These are phyloP conservation scores for Ophiostoma australiae DNA, from an alignment of 2,329 filamentous ascomycete species.

Conservation along the genomic window DNA sequence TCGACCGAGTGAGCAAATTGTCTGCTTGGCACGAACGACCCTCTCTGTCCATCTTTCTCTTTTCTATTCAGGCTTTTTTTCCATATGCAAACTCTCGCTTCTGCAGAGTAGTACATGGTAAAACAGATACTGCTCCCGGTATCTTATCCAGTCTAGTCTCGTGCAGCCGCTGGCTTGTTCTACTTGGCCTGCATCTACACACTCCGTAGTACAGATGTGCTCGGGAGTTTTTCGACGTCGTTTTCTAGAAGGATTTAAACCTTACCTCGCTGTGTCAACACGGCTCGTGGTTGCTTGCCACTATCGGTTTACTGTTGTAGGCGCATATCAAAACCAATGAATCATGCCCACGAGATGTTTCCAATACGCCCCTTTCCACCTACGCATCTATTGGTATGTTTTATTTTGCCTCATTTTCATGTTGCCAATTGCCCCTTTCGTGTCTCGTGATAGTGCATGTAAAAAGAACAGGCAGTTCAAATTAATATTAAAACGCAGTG, in stretches of 20 bases:
- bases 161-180: background rate
- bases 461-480: background rate
- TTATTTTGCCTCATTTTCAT: background rate
- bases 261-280: background rate
- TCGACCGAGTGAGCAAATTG: background rate
- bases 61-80: background rate
- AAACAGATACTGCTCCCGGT: background rate
- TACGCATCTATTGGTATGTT: background rate
- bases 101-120: background rate
- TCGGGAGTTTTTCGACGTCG: background rate
- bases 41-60: background rate
- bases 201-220: background rate
- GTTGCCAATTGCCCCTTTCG: background rate
- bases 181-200: background rate
- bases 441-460: background rate
- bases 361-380: background rate
- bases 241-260: background rate
- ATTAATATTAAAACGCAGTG: background rate
- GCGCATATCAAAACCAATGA: background rate
- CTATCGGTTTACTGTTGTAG: background rate
- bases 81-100: background rate
- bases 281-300: background rate
- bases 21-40: background rate
- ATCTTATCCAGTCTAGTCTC: background rate
- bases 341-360: background rate